Evolutionary conservation across 345 rosid genomes (phyloP).

Genomic region (Limnanthes douglasii): DNA sequence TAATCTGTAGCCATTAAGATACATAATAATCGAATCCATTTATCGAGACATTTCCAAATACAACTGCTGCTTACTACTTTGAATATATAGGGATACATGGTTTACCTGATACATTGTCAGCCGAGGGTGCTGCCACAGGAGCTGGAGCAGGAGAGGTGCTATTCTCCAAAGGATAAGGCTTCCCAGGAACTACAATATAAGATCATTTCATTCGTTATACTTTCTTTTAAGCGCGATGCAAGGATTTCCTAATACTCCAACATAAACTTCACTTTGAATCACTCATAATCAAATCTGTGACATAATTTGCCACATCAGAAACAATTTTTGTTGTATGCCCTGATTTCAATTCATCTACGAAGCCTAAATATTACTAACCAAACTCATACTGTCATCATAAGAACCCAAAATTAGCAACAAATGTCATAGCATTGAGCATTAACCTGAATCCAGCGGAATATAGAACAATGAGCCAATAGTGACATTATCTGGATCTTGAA

Average conservation of each 20-base stretch:
- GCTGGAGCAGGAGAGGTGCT: conserved; percentile 33
- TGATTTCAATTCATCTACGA: too few species aligned
- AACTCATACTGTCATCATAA: conserved; percentile 1
- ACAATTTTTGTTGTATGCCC: too few species aligned
- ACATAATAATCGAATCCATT: too few species aligned
- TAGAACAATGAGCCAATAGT: conserved; percentile 63
- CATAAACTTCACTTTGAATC: not conserved
- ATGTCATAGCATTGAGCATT: not conserved
- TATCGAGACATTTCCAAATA: too few species aligned
- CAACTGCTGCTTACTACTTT: too few species aligned
- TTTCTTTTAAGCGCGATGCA: too few species aligned
- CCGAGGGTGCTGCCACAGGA: conserved; percentile 34
- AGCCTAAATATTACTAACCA: too few species aligned
- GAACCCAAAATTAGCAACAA: not conserved
- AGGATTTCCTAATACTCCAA: not conserved
- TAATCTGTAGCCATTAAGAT: conserved; percentile 6
- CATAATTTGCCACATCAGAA: too few species aligned
- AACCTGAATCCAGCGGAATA: conserved; percentile 85
- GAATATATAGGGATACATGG: not conserved
- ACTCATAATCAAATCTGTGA: not conserved
- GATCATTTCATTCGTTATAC: too few species aligned
- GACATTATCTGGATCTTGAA: conserved; percentile 59
- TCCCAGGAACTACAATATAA: conserved; percentile 64
- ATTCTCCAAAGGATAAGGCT: conserved; percentile 39
- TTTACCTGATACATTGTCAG: conserved; percentile 39